Base-by-base conservation (phyloP, 1,139 yeast genomes). In the Yamadazyma epiphylla region DNA sequence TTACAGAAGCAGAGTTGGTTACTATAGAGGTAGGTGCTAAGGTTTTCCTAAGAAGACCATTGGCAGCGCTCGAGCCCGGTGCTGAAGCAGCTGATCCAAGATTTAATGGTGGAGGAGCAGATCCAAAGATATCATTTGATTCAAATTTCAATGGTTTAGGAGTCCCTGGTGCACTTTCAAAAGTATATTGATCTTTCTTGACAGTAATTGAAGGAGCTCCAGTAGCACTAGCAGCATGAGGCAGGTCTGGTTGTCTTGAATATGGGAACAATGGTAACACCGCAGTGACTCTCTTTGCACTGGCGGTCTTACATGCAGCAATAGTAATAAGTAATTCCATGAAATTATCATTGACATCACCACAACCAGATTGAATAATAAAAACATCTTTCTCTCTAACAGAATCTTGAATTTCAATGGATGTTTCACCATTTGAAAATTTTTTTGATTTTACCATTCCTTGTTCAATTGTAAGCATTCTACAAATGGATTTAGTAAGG, bases 201-300 rank as follows among this genome's bases (percentile, higher is more conserved):
- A 64, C 61, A 3, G 73, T 55, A 6, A 58, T 37, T 15, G 64
- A 58, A 10, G 71, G 70, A 2, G 71, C 71, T 3, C 70, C 71
- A 2, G 69, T 62, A 27, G 69, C 50, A 22, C 86, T 85, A 1
- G 91, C 85, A 26, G 85, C 77, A 49, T 82, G 85, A n/a, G 96
- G 96, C 25, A 86, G 80, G 57, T 89, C 97, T 2, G 96, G 95
- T 59, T 94, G 99, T 51, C 99, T 72, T 1, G 96, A 85, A 55
- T 94, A 94, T 14, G 97, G 96, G 56, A 94, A 91, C 40, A 87
- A 69, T 5, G 99, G 98, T 57, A 91, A 67, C 22, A 94, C 96
- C 0, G 95, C 97, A 3, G 96, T 89, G 25, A 89, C 95, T 42
- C 94, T 73, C 39, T 77, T 80, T 10, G 98, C 97, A 43, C 95